Base-by-base conservation (phyloP, 768 basidiomycete species). In the Calocybe cyanea region DNA sequence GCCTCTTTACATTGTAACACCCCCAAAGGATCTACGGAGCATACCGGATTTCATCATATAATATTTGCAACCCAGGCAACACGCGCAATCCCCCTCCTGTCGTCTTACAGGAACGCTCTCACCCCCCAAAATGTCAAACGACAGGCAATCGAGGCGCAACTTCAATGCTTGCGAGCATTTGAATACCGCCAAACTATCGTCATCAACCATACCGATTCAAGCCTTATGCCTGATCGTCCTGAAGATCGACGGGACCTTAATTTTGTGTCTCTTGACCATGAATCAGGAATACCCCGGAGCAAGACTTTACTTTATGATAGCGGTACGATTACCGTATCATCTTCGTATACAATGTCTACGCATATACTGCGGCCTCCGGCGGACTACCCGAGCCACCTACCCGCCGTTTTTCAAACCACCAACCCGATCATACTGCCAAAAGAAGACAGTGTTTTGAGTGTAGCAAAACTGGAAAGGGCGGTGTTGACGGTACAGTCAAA, bases 21-120 rank as follows among this genome's bases (percentile, higher is more conserved):
- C 32, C 50, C 58, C 17, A 57, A 61, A 14, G 58, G 64, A 4
- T 31, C 52, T 8, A 51, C 45, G 14, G 58, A 62, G 1, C 62
- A 70, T 51, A 28, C 53, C 5, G 81, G 78, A 6, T 88, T 88
- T 55, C 73, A 78, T 39, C 81, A 85, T 57, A 63, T 92, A 46
- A 64, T 89, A 5, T 70, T 89, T 39, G 87, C 84, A 4, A 89
- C 87, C 0, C 86, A 88, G 59, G 87, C 87, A 5, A 77, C 77
- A 38, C 75, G 78, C 21, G 85, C 83, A 11, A 62, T 69, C 11
- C 69, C 71, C 4, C 63, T 89, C 4, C 63, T 89, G 11, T 59
- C 63, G 0, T 68, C 69, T 0, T 82, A 80, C 51, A 58, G 64
- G 1, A 49, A 67, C 11, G 67, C 71, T 10, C 59, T 81, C 2